Evolutionary conservation across 495 filamentous ascomycete species (phyloP).

Genomic region (Cladorrhinum samala): DNA sequence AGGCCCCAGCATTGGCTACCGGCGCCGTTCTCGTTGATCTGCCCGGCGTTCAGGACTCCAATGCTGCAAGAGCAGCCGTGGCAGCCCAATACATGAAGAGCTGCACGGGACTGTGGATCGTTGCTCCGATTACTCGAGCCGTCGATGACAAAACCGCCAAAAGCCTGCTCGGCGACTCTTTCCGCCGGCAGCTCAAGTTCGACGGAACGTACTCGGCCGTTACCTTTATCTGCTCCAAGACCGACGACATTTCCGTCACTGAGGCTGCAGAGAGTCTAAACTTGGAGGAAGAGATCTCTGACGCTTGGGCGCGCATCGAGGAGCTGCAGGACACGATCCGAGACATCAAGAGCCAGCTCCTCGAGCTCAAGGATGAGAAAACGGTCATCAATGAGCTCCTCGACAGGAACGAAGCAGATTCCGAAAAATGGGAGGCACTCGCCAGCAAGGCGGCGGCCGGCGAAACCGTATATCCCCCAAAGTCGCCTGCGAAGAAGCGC

Average conservation of each 20-base stretch:
- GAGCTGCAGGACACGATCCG: constrained; percentile 13
- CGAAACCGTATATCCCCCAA: constrained; percentile 45
- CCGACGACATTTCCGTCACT: constrained; percentile 53
- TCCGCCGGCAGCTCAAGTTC: constrained; percentile 59
- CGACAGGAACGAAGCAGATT: constrained; percentile 31
- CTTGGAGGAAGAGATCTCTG: constrained; percentile 40
- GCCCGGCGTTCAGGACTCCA: constrained; percentile 59
- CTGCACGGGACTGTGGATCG: constrained; percentile 52
- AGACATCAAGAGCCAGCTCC: constrained; percentile 38
- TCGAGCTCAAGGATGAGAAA: constrained; percentile 30
- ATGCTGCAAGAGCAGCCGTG: constrained; percentile 56
- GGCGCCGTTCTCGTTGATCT: constrained; percentile 63
- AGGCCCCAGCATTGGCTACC: constrained; percentile 48
- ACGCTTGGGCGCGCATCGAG: constrained; percentile 13
- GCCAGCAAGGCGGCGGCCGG: constrained; percentile 39
- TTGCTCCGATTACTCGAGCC: constrained; percentile 60
- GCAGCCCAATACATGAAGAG: constrained; percentile 57
- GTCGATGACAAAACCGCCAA: constrained; percentile 62
- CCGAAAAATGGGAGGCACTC: constrained; percentile 44
- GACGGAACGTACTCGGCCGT: constrained; percentile 53
- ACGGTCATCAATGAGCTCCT: constrained; percentile 8
- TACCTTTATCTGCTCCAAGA: constrained; percentile 64
- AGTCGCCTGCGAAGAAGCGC: constrained; percentile 26
- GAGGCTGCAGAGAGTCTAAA: no score
- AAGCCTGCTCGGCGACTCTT: constrained; percentile 52